Conservation (phyloP, 108 stramenopile genomes). For the Stephanodiscus minutulus region DNA sequence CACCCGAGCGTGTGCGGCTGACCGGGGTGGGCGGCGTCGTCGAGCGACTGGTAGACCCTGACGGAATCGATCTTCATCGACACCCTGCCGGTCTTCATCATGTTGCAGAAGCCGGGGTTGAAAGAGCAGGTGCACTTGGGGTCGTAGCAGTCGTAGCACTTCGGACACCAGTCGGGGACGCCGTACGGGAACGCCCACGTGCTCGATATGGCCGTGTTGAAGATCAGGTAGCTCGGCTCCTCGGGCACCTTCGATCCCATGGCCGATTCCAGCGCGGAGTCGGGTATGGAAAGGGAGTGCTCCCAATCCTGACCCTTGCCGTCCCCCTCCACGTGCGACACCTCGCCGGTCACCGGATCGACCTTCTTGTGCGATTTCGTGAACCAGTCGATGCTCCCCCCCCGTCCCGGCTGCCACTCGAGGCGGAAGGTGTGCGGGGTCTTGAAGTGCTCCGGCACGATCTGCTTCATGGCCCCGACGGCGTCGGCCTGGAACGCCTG, state of each 20-base stretch:
- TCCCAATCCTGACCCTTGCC: constrained; percentile 80
- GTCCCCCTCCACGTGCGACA: constrained; percentile 65
- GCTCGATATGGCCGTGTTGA: constrained; percentile 91
- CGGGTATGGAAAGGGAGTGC: constrained; percentile 74
- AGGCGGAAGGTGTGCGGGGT: constrained; percentile 87
- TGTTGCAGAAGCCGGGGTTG: constrained; percentile 86
- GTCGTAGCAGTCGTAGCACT: constrained; percentile 89
- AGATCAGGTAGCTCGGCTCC: constrained; percentile 91
- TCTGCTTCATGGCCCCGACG: constrained; percentile 85
- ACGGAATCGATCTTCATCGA: constrained; percentile 85
- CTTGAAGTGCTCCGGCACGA: constrained; percentile 83
- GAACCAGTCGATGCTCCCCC: constrained; percentile 90
- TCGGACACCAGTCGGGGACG: constrained; percentile 79
- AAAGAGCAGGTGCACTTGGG: constrained; percentile 87
- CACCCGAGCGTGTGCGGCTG: constrained; percentile 83
- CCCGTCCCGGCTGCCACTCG: constrained; percentile 94
- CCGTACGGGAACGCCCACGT: constrained; percentile 96
- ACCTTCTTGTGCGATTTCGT: constrained; percentile 66
- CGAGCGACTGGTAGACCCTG: constrained; percentile 85
- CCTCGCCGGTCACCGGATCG: constrained; percentile 53
- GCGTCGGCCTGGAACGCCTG: constrained; percentile 95
- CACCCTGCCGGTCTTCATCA: constrained; percentile 78
- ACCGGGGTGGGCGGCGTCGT: constrained; percentile 72
- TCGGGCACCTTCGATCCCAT: constrained; percentile 92
- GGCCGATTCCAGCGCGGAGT: constrained; percentile 55